Evolutionary conservation across 1,284 basidiomycete species (phyloP), one percentile per base, ranked within the genome.

Genomic region (Ceratobasidium sp.): DNA sequence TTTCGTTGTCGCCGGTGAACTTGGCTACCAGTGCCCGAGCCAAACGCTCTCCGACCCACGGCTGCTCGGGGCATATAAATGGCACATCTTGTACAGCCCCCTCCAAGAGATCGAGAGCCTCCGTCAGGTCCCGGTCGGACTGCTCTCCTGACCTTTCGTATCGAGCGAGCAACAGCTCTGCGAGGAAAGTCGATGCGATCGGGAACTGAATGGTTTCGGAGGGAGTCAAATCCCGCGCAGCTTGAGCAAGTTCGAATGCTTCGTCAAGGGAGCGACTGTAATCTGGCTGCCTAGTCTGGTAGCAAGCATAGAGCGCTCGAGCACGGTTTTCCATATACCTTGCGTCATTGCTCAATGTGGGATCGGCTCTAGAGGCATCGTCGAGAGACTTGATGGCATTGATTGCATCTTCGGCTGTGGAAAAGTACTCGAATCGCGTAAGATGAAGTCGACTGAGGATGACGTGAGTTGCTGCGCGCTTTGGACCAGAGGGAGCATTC

Each of bases 131-230:
- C 15, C 55, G 51, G 33, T 70, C 68, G 33, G 68, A 9, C n/a
- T 33, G 68, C 33, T 70, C n/a, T 33, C 42, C 53, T 2, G 53
- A 70, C 13, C 68, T 51, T 5, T 70, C 53, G 68, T 70, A 70
- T 42, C 53, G 68, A 70, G 68, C 68, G 51, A 70, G 68, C 15
- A 70, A 39, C 33, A 70, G 28, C n/a, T 70, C 68, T n/a, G 49
- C 68, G 68, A 70, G 53, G 51, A 70, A 42, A 9, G 68, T 70
- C 7, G 68, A 70, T 3, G 39, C 39, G n/a, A 70, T 58, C 4
- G 68, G 68, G 26, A 40, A 55, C 28, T 70, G 28, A 12, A 70
- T 42, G 3, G 68, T 55, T n/a, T 28, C 68, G 20, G 3, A n/a
- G 23, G 33, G 39, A 2, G 68, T 70, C 23, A 53, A 33, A 39